Conservation (phyloP, 2,329 filamentous ascomycete genomes). For the Simplicillium sp. region DNA sequence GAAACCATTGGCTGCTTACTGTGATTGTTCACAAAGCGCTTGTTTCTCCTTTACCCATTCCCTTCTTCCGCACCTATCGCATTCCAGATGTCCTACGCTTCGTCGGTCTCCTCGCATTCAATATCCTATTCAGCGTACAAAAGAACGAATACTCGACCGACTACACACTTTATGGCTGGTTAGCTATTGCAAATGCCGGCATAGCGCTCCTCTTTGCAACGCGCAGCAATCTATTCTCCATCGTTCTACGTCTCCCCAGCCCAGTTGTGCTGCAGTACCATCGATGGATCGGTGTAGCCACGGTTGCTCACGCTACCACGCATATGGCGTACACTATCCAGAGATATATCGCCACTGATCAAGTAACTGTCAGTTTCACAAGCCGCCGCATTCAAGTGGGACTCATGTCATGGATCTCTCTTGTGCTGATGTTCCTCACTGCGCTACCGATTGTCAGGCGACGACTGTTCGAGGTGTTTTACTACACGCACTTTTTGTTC, state of each 20-base stretch:
- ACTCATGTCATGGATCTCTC: conserved; percentile 11
- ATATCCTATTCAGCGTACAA: conserved; percentile 13
- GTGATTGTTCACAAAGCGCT: conserved; percentile 8
- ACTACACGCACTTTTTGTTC: conserved; percentile 15
- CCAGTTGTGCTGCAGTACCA: conserved; percentile 12
- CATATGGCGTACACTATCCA: conserved; percentile 12
- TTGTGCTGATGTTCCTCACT: conserved; percentile 12
- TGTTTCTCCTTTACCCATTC: conserved; percentile 6
- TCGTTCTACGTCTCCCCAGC: conserved; percentile 11
- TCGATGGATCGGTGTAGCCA: conserved; percentile 12
- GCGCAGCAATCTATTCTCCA: conserved; percentile 12
- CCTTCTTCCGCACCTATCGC: conserved; percentile 8
- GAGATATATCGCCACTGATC: conserved; percentile 12
- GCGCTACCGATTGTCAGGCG: conserved; percentile 11
- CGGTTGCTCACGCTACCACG: conserved; percentile 12
- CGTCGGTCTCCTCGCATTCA: conserved; percentile 11
- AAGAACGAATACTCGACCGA: conserved; percentile 13
- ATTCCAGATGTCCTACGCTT: conserved; percentile 10
- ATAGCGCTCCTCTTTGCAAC: conserved; percentile 13
- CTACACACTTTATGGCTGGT: conserved; percentile 17
- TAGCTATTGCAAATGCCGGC: conserved; percentile 15
- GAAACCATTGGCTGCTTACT: conserved; percentile 5
- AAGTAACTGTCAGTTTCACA: conserved; percentile 8
- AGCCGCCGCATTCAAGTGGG: conserved; percentile 11
- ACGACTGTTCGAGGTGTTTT: conserved; percentile 13